Conservation (phyloP, 192 early-diverging fungal species). For the Podochytrium sp. region DNA sequence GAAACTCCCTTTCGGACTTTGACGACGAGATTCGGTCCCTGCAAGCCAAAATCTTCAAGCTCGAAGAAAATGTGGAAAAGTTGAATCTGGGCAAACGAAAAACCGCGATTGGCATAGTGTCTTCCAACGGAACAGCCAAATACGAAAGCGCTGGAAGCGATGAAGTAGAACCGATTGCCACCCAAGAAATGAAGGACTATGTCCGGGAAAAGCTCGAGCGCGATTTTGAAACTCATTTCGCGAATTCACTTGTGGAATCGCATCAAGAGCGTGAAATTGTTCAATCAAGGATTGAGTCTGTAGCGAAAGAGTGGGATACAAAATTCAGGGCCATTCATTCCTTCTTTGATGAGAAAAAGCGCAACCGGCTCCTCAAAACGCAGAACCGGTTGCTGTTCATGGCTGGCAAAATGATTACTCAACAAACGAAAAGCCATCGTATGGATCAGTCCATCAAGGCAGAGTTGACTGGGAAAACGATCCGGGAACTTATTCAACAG, state of each 20-base stretch:
- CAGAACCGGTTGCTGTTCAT: constrained; percentile 2
- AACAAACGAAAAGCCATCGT: background rate
- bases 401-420: background rate
- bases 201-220: background rate
- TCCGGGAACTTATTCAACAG: background rate
- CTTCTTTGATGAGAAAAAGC: background rate
- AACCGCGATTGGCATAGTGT: constrained; percentile 7
- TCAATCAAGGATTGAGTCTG: background rate
- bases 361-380: background rate
- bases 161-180: background rate
- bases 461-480: background rate
- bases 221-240: constrained; percentile 12
- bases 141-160: background rate
- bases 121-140: background rate
- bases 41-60: constrained; percentile 19
- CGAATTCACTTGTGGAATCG: background rate
- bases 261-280: background rate
- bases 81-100: background rate
- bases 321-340: constrained; percentile 14
- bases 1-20: background rate
- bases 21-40: constrained; percentile 28
- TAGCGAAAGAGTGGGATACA: constrained; percentile 14
- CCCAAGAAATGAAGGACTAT: background rate
- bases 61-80: constrained; percentile 29
- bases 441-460: background rate